Evolutionary conservation across 371 early-diverging fungal species (phyloP), one percentile per base, ranked within the genome.

Genomic region (Apophysomyces trapeziformis): DNA sequence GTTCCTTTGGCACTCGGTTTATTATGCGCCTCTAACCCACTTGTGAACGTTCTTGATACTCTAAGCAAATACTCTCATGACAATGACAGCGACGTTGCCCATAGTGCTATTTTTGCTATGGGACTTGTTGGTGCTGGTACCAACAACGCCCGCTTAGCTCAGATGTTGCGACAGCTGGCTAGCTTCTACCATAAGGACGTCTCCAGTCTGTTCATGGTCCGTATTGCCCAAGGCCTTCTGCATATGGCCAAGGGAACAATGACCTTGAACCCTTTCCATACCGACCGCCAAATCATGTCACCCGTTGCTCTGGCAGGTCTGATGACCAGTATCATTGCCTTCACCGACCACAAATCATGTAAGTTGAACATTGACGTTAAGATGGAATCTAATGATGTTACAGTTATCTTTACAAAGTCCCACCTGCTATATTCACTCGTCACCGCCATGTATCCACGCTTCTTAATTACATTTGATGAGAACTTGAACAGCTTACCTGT

Each of bases 81-180:
- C 79, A 93, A 93, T 66, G 99, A 99, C 75, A 76, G 84, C 37
- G 93, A 96, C 41, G 98, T 98, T 18, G 96, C 99, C 26, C 76
- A 93, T 58, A 96, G 95, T 72, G 96, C 99, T 32, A 93, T 99
- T 54, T 94, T 99, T 80, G 97, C 99, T 37, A 95, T 99, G 93
- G 99, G 99, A 58, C 76, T 99, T 59, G 95, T 99, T 16, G 99
- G 99, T 41, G 99, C 99, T 4, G 99, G 99, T 60, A 99, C 99
- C n/a, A 99, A 99, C 85, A 99, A 99, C 78, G 97, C 99, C 4
- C 90, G 99, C 44, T 85, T 99, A 44, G 96, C 96, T 38, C 96
- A 98, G 79, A 96, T 99, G 90, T 80, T 99, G 63, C 87, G 99
- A 63, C 96, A 97, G 72, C 86, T 99, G 37, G 98, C 97, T 18